phyloP scores from a whole-genome alignment of 306 rosid genomes.

The Malus sieversii region DNA sequence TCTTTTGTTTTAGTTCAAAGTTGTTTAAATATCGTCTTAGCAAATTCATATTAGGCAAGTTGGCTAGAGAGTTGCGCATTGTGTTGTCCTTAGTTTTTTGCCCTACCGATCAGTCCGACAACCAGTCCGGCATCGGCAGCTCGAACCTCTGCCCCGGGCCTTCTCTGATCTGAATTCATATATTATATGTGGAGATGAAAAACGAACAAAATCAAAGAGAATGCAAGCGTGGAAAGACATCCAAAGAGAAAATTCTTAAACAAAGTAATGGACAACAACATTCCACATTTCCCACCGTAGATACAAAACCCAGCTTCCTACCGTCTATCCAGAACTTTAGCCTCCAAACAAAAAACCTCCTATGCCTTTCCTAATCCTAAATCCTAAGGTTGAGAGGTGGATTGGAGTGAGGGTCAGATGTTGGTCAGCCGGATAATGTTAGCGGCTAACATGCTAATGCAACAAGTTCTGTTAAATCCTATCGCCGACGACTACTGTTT shows the following conservation, averaged over 20 bases:
- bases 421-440: slow-evolving; percentile 48
- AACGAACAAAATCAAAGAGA: neutral
- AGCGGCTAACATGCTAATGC: slow-evolving; percentile 24
- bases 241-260: neutral
- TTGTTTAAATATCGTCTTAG: too few relatives aligned
- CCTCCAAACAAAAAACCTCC: slow-evolving; percentile 45
- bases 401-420: slow-evolving; percentile 41
- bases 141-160: too few relatives aligned
- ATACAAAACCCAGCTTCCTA: slow-evolving; percentile 46
- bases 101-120: too few relatives aligned
- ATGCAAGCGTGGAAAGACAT: neutral
- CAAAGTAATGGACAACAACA: neutral
- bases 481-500: neutral
- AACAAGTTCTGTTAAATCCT: neutral
- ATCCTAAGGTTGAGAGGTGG: slow-evolving; percentile 30
- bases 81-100: too few relatives aligned
- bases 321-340: slow-evolving; percentile 22
- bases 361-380: slow-evolving; percentile 26
- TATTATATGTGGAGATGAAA: neutral
- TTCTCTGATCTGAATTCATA: neutral
- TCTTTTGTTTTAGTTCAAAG: too few relatives aligned
- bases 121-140: too few relatives aligned
- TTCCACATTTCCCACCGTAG: slow-evolving; percentile 29
- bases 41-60: neutral
- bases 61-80: neutral